phyloP scores from a whole-genome alignment of 495 filamentous ascomycete genomes.

The Annulohypoxylon nitens region DNA sequence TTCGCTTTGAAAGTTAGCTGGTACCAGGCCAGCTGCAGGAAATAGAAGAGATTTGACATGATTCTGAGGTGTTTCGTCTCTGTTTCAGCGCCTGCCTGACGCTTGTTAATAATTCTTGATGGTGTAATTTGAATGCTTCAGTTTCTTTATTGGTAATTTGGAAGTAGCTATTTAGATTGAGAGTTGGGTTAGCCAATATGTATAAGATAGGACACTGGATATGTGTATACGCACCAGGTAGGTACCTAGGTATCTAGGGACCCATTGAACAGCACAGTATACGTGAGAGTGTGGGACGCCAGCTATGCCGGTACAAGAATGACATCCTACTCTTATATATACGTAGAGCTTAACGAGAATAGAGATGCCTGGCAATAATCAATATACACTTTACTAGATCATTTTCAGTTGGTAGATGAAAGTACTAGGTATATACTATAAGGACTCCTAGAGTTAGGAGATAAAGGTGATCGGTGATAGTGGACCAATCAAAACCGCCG shows the following conservation, averaged over 20 bases:
- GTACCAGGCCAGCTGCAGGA: constrained; percentile 36
- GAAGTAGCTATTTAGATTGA: too few species aligned
- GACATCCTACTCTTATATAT: not conserved
- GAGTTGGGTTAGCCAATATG: too few species aligned
- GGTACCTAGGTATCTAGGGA: too few species aligned
- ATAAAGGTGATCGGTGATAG: not conserved
- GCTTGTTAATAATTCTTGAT: not conserved
- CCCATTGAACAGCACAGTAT: not conserved
- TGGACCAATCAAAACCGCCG: not conserved
- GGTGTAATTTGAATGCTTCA: not conserved
- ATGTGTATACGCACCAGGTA: too few species aligned
- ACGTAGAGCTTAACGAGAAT: not conserved
- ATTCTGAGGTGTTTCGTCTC: not conserved
- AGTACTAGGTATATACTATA: not conserved
- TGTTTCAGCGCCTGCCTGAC: not conserved
- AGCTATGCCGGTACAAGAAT: not conserved
- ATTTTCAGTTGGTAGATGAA: not conserved
- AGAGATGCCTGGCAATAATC: not conserved
- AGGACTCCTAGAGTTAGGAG: not conserved
- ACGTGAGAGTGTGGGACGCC: not conserved
- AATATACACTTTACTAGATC: not conserved
- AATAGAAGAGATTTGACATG: constrained; percentile 33
- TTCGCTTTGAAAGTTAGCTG: constrained; percentile 39
- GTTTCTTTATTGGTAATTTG: not conserved
- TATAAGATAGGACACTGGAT: too few species aligned